These are phyloP conservation scores for Penicillium ucsense DNA, from an alignment of 495 filamentous ascomycete species.

Conservation along the genomic window DNA sequence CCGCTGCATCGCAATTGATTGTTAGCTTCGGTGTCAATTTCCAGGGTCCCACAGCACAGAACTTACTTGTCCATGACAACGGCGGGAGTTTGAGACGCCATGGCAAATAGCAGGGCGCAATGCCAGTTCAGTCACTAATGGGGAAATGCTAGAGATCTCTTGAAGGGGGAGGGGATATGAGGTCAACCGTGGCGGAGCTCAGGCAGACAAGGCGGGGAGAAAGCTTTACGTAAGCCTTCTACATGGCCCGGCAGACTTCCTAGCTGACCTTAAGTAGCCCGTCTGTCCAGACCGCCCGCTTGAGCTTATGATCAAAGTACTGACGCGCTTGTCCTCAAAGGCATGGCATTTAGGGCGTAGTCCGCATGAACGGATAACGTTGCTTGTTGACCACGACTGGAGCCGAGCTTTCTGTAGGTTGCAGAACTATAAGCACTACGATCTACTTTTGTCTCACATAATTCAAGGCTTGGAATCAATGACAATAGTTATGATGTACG, in stretches of 20 bases:
- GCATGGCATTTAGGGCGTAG: no score
- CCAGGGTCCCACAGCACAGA: constrained; percentile 1
- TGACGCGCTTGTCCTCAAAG: no score
- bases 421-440: no score
- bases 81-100: constrained; percentile 97
- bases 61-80: constrained; percentile 99
- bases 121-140: constrained; percentile 7
- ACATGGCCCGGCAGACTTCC: constrained; percentile 17
- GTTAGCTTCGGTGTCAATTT: constrained; percentile 15
- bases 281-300: no score
- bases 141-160: constrained; percentile 1
- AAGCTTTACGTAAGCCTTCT: constrained; percentile 10
- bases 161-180: constrained; percentile 7
- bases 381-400: no score
- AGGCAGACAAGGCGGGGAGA: constrained; percentile 25
- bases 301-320: no score
- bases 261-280: neutral
- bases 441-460: no score
- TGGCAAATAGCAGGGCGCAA: constrained; percentile 32
- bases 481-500: no score
- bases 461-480: no score
- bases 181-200: constrained; percentile 19
- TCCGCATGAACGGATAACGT: no score
- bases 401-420: no score
- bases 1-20: constrained; percentile 51